These are phyloP conservation scores for Wickerhamomyces chambardii DNA, from an alignment of 805 yeast species.

Conservation along the genomic window DNA sequence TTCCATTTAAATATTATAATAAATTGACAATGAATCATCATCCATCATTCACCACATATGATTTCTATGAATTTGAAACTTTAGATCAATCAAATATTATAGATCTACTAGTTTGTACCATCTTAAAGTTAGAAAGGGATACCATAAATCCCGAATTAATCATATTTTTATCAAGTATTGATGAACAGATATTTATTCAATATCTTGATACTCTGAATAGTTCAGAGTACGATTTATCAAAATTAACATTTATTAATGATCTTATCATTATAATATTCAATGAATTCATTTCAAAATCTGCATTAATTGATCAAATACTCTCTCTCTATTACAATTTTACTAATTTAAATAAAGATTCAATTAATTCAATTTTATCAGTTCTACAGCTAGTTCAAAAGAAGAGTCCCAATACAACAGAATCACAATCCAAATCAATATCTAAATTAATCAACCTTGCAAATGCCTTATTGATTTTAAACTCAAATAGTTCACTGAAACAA, in stretches of 20 bases:
- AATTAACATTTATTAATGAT: background rate
- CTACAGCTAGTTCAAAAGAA: background rate
- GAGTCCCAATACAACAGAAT: too few species aligned
- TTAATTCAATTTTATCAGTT: background rate
- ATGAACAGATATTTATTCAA: background rate
- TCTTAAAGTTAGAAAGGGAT: background rate
- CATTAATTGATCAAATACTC: background rate
- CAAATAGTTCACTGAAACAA: background rate
- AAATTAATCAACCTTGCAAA: background rate
- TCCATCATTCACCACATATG: too few species aligned
- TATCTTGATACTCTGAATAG: background rate
- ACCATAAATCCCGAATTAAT: background rate
- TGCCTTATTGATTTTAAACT: background rate
- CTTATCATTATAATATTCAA: background rate
- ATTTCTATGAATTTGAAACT: slow-evolving; percentile 15
- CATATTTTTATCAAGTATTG: background rate
- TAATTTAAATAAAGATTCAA: background rate
- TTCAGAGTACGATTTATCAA: background rate
- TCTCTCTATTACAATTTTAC: background rate
- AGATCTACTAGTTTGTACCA: slow-evolving; percentile 6
- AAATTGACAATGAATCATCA: slow-evolving; percentile 3
- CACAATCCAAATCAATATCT: too few species aligned
- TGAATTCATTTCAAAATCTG: background rate
- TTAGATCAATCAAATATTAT: slow-evolving; percentile 8
- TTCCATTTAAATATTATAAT: slow-evolving; percentile 20